A percentile compares a stretch with the other conserved stretches of the same genome.
Evolutionary conservation across 495 filamentous ascomycete species (phyloP).

Genomic region (Letharia lupina): DNA sequence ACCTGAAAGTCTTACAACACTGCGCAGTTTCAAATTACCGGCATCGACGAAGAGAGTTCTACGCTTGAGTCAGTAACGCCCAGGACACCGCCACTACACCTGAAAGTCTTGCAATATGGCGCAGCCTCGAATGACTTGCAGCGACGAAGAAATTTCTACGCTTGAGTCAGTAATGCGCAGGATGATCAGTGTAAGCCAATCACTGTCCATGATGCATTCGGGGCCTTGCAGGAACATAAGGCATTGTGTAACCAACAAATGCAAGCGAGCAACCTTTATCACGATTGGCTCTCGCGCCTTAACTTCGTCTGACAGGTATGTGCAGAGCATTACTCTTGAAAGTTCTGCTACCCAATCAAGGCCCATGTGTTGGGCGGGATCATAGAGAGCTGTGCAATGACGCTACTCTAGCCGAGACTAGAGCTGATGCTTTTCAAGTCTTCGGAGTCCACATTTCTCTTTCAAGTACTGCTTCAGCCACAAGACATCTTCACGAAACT

Average conservation of each 20-base stretch:
- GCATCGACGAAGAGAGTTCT: conserved; percentile 18
- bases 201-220: conserved; percentile 26
- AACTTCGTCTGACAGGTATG: conserved; percentile 34
- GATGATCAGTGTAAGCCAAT: background rate
- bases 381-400: conserved; percentile 43
- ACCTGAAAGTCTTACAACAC: background rate
- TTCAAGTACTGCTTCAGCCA: background rate
- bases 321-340: conserved; percentile 34
- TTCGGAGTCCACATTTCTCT: background rate
- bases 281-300: conserved; percentile 39
- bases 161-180: conserved; percentile 1
- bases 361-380: conserved; percentile 40
- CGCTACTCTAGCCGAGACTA: conserved; percentile 39
- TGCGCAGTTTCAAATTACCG: conserved; percentile 1
- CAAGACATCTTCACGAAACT: background rate
- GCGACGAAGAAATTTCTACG: conserved; percentile 17
- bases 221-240: conserved; percentile 26
- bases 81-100: background rate
- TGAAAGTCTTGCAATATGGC: background rate
- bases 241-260: conserved; percentile 34
- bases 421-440: conserved; percentile 37
- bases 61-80: conserved; percentile 12
- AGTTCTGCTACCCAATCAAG: conserved; percentile 29
- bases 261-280: conserved; percentile 33
- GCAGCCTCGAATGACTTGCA: conserved; percentile 7